A percentile compares a stretch with the other conserved stretches of the same genome.
These are phyloP conservation scores for Plasmodium coatneyi DNA, from an alignment of 169 alveolate species.

Conservation along the genomic window DNA sequence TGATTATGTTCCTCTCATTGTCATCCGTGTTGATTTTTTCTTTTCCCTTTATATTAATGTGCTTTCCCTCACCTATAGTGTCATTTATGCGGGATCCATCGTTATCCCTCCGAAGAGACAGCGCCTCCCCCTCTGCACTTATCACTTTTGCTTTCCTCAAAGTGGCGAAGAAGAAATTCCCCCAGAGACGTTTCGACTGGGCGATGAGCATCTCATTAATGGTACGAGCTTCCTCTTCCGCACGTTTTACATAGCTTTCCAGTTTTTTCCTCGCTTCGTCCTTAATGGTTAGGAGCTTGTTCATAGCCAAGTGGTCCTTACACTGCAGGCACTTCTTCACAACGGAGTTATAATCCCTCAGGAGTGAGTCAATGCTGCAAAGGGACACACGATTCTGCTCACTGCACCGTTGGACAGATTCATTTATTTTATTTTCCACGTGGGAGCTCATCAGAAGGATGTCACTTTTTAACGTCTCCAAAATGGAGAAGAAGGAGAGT, in stretches of 20 bases:
- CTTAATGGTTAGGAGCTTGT: background rate
- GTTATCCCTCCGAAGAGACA: background rate
- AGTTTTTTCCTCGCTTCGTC: background rate
- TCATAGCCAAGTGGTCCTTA: conserved; percentile 19
- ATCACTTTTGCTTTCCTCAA: conserved; percentile 37
- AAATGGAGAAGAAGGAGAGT: conserved; percentile 19
- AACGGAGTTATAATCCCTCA: conserved; percentile 16
- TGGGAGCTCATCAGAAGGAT: background rate
- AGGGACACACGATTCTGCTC: background rate
- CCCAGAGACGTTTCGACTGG: background rate
- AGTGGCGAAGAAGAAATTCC: conserved; percentile 1
- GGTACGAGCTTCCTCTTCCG: background rate
- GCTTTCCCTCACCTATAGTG: background rate
- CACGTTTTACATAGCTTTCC: background rate
- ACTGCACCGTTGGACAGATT: background rate
- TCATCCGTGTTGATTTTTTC: background rate
- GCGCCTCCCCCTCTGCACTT: background rate
- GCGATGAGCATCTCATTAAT: background rate
- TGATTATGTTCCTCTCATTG: conserved; percentile 22
- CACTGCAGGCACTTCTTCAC: conserved; percentile 31
- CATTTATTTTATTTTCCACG: conserved; percentile 14
- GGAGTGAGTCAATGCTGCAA: background rate
- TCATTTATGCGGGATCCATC: background rate
- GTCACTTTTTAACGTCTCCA: conserved; percentile 33
- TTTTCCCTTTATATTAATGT: background rate